These are phyloP conservation scores for Arthrobotrys iridis DNA, from an alignment of 2,329 filamentous ascomycete genomes.

Conservation along the genomic window DNA sequence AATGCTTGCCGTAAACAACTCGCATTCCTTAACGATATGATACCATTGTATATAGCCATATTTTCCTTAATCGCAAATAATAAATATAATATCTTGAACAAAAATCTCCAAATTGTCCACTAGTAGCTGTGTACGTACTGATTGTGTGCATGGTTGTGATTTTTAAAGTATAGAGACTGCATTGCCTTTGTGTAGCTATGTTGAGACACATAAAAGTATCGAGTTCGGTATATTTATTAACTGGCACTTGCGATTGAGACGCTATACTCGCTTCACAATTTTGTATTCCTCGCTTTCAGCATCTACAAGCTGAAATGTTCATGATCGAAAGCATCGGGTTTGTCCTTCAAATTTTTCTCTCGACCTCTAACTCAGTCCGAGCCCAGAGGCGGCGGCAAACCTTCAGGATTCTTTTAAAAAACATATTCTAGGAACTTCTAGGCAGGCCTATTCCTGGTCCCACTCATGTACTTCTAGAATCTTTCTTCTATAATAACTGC, in stretches of 20 bases:
- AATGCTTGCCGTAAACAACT: conserved; percentile 25
- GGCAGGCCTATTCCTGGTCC: neutral
- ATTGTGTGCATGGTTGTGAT: neutral
- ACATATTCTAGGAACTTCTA: conserved; percentile 53
- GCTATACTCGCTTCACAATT: too few species aligned
- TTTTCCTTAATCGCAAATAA: conserved; percentile 18
- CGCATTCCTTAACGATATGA: neutral
- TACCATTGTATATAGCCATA: conserved; percentile 29
- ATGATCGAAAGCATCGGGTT: conserved; percentile 58
- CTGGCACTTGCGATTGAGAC: too few species aligned
- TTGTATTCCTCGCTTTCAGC: too few species aligned
- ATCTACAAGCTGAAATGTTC: too few species aligned
- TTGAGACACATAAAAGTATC: too few species aligned
- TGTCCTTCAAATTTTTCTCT: conserved; percentile 62
- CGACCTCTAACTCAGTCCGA: conserved; percentile 61
- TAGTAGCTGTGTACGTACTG: too few species aligned
- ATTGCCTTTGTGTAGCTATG: neutral
- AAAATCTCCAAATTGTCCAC: neutral
- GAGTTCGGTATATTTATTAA: too few species aligned
- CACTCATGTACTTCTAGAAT: conserved; percentile 13
- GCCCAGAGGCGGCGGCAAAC: conserved; percentile 57
- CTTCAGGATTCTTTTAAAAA: conserved; percentile 55
- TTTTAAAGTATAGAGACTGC: neutral
- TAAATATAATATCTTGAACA: conserved; percentile 18
- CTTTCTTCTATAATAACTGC: too few species aligned